Evolutionary conservation across 129 eudicot species (phyloP).

Genomic region (Silybum marianum): DNA sequence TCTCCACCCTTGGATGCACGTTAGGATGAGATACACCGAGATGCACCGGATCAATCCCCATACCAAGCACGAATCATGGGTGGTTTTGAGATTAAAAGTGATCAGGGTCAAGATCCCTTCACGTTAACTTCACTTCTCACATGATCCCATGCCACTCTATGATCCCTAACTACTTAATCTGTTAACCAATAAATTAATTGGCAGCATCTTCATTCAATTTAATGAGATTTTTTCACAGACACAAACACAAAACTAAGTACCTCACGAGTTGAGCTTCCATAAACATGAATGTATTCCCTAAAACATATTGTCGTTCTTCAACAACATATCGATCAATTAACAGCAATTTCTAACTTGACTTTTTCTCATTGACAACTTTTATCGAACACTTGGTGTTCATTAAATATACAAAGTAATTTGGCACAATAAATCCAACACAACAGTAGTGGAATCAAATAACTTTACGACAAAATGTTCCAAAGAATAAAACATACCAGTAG

Average conservation of each 20-base stretch:
- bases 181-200: background rate
- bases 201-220: background rate
- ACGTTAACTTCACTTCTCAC: too few relatives aligned
- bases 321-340: background rate
- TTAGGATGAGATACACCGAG: too few relatives aligned
- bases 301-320: background rate
- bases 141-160: background rate
- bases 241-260: background rate
- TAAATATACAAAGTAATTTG: too few relatives aligned
- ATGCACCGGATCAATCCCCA: too few relatives aligned
- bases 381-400: background rate
- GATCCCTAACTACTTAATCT: background rate
- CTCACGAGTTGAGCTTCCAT: background rate
- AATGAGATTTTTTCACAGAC: background rate
- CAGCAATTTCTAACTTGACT: background rate
- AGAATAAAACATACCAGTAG: background rate
- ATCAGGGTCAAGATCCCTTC: too few relatives aligned
- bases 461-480: background rate
- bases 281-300: background rate
- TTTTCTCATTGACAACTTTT: background rate
- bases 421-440: background rate
- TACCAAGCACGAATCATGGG: too few relatives aligned
- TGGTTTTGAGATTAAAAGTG: too few relatives aligned
- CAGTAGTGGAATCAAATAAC: background rate
- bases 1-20: too few relatives aligned